phyloP scores from a whole-genome alignment of 441 rosid genomes.

The Macaranga tanarius region DNA sequence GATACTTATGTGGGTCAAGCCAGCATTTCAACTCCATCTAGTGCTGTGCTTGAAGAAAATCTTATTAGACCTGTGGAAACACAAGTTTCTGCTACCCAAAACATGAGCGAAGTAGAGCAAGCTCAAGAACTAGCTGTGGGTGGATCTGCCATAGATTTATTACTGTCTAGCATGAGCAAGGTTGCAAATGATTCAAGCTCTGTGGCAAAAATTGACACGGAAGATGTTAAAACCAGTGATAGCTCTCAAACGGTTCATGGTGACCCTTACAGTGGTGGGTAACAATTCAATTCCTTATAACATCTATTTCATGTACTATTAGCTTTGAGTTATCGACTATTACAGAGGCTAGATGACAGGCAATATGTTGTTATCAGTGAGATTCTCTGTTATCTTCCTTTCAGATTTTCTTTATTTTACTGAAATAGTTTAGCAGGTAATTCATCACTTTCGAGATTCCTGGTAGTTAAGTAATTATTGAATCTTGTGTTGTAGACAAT shows the following conservation, averaged over 20 bases:
- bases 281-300: background rate
- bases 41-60: conserved; percentile 39
- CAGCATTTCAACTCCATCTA: conserved; percentile 33
- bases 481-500: conserved; percentile 37
- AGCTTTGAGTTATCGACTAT: background rate
- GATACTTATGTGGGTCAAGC: conserved; percentile 32
- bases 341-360: background rate
- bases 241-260: conserved; percentile 26
- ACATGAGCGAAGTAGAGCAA: conserved; percentile 24
- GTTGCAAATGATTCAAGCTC: conserved; percentile 35
- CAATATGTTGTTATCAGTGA: background rate
- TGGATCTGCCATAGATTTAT: conserved; percentile 29
- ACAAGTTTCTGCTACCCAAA: conserved; percentile 23
- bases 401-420: background rate
- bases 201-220: conserved; percentile 22
- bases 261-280: conserved; percentile 34
- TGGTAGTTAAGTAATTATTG: conserved; percentile 17
- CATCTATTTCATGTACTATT: conserved; percentile 14
- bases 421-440: background rate
- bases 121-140: conserved; percentile 29
- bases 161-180: conserved; percentile 17
- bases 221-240: conserved; percentile 30
- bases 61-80: conserved; percentile 26
- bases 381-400: background rate
- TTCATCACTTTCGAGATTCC: background rate